These are phyloP conservation scores for Pistacia atlantica DNA, from an alignment of 345 rosid species.

Conservation along the genomic window DNA sequence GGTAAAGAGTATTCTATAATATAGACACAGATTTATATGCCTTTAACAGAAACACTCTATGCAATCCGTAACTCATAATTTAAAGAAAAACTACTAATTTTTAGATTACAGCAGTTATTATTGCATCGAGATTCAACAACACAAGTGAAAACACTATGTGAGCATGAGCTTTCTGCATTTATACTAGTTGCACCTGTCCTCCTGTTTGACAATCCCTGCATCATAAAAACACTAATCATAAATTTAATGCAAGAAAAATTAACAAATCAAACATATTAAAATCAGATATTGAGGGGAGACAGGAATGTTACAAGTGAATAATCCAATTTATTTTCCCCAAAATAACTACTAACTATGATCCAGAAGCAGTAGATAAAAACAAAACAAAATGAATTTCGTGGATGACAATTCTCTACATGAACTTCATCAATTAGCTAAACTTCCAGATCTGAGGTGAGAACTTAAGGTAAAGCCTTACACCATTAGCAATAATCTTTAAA, in stretches of 20 bases:
- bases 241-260: conserved; percentile 6
- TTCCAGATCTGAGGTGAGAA: too few species aligned
- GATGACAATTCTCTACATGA: too few species aligned
- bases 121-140: conserved; percentile 94
- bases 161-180: conserved; percentile 98
- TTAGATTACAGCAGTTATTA: conserved; percentile 27
- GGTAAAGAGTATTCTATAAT: not conserved
- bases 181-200: conserved; percentile 95
- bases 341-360: too few species aligned
- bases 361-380: too few species aligned
- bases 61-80: not conserved
- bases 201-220: conserved; percentile 93
- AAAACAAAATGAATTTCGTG: too few species aligned
- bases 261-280: not conserved
- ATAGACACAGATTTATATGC: not conserved
- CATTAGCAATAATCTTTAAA: too few species aligned
- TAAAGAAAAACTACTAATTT: not conserved
- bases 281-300: not conserved
- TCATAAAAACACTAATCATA: conserved; percentile 5
- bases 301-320: not conserved
- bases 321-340: not conserved
- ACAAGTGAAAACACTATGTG: conserved; percentile 98
- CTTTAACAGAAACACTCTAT: not conserved
- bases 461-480: too few species aligned
- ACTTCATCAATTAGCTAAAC: too few species aligned